Conservation (phyloP, 352 stramenopile species). For the Globisporangium paddicum region DNA sequence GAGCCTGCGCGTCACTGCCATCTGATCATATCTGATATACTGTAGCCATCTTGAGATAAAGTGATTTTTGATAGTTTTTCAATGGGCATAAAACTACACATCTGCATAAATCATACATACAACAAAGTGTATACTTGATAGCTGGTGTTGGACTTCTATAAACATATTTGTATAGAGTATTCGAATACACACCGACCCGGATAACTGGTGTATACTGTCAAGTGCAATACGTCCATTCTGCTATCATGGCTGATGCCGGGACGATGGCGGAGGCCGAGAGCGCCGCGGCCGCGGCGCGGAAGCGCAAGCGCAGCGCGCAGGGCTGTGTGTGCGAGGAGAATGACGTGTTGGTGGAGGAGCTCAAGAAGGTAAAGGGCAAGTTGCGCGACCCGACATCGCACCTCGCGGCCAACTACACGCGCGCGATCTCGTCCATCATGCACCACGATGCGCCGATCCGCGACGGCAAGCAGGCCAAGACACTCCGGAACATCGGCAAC, state of each 20-base stretch:
- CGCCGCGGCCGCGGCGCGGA: constrained; percentile 8
- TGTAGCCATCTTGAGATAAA: too few relatives aligned
- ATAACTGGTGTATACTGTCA: too few relatives aligned
- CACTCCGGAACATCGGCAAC: constrained; percentile 73
- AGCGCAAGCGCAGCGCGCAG: constrained; percentile 39
- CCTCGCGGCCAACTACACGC: constrained; percentile 53
- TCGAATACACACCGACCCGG: too few relatives aligned
- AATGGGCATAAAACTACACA: too few relatives aligned
- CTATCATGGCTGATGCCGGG: not conserved
- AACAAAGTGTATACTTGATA: too few relatives aligned
- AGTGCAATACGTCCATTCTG: not conserved
- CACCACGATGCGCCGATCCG: constrained; percentile 34
- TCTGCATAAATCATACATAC: too few relatives aligned
- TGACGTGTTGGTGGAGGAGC: constrained; percentile 65
- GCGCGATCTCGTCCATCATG: constrained; percentile 71
- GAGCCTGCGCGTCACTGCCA: too few relatives aligned
- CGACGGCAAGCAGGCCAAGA: constrained; percentile 53
- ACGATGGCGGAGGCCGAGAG: not conserved
- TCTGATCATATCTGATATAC: too few relatives aligned
- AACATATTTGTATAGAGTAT: too few relatives aligned
- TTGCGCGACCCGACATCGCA: constrained; percentile 62
- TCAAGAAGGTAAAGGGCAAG: constrained; percentile 44
- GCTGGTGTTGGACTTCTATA: too few relatives aligned
- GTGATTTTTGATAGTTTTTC: too few relatives aligned
- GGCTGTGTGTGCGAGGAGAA: constrained; percentile 58